phyloP scores from a whole-genome alignment of 345 rosid species.

The Isatis tinctoria region DNA sequence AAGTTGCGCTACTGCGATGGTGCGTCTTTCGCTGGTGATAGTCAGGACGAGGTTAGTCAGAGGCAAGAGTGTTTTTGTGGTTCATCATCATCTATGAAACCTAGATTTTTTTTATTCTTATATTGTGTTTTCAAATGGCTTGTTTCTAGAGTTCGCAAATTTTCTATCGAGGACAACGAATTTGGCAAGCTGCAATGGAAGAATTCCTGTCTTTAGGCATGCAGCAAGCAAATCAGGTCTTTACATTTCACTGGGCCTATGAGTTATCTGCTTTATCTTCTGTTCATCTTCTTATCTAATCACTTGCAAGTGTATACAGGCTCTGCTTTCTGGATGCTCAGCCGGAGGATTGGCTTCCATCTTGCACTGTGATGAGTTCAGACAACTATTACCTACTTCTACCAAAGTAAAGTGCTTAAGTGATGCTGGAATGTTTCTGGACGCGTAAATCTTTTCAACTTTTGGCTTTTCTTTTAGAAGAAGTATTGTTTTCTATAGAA shows the following conservation, averaged over 20 bases:
- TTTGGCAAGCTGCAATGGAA: slow-evolving; percentile 74
- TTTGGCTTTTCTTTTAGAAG: neutral
- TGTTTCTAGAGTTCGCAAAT: slow-evolving; percentile 44
- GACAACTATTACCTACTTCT: slow-evolving; percentile 47
- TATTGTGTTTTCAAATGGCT: neutral
- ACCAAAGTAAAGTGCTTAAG: slow-evolving; percentile 87
- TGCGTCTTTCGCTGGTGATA: slow-evolving; percentile 86
- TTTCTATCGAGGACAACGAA: slow-evolving; percentile 76
- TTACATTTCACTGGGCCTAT: neutral
- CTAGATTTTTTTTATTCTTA: neutral
- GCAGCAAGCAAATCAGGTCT: slow-evolving; percentile 70
- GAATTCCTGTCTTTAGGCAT: slow-evolving; percentile 69
- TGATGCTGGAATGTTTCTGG: slow-evolving; percentile 94
- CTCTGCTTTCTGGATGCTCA: slow-evolving; percentile 94
- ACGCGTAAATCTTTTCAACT: slow-evolving; percentile 44
- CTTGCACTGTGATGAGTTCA: slow-evolving; percentile 76
- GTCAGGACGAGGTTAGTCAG: slow-evolving; percentile 58
- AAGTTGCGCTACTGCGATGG: slow-evolving; percentile 92
- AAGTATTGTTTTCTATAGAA: neutral
- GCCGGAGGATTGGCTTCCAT: slow-evolving; percentile 92
- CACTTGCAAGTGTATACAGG: slow-evolving; percentile 39
- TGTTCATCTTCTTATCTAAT: neutral
- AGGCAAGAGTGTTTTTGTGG: neutral
- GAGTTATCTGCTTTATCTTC: neutral
- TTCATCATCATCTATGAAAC: neutral